These are phyloP conservation scores for Moesziomyces sp. DNA, from an alignment of 1,284 basidiomycete species.

Conservation along the genomic window DNA sequence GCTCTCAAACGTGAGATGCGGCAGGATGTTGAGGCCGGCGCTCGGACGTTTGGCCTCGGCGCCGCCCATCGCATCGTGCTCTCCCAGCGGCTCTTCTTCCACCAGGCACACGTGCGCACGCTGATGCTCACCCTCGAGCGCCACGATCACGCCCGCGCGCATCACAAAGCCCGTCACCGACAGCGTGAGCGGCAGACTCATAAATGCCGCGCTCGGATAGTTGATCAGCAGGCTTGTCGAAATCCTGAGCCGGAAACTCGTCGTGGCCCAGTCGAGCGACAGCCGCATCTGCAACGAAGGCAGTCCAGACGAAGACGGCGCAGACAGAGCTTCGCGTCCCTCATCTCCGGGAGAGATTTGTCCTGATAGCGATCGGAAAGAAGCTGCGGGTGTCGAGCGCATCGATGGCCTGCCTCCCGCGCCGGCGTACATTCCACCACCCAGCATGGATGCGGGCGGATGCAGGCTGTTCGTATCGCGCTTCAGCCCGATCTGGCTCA, in stretches of 20 bases:
- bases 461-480: constrained; percentile 27
- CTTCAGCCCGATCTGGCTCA: constrained; percentile 40
- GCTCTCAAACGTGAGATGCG: constrained; percentile 91
- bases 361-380: constrained; percentile 24
- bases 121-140: constrained; percentile 82
- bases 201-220: constrained; percentile 92
- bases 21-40: constrained; percentile 82
- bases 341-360: constrained; percentile 19
- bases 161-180: constrained; percentile 88
- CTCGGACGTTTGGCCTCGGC: constrained; percentile 5
- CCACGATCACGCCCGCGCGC: constrained; percentile 85
- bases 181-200: constrained; percentile 92
- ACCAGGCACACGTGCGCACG: constrained; percentile 84
- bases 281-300: constrained; percentile 59
- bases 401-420: constrained; percentile 25
- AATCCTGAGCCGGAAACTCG: constrained; percentile 73
- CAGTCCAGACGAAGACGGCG: constrained; percentile 23
- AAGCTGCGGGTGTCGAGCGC: constrained; percentile 23
- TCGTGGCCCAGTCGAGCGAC: constrained; percentile 58
- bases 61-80: constrained; percentile 22
- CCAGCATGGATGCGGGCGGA: constrained; percentile 11
- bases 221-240: constrained; percentile 95
- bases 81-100: constrained; percentile 50
- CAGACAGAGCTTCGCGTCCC: constrained; percentile 4
- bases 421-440: constrained; percentile 1